Conservation (phyloP, 148 eudicot genomes). For the Cornus kousa region DNA sequence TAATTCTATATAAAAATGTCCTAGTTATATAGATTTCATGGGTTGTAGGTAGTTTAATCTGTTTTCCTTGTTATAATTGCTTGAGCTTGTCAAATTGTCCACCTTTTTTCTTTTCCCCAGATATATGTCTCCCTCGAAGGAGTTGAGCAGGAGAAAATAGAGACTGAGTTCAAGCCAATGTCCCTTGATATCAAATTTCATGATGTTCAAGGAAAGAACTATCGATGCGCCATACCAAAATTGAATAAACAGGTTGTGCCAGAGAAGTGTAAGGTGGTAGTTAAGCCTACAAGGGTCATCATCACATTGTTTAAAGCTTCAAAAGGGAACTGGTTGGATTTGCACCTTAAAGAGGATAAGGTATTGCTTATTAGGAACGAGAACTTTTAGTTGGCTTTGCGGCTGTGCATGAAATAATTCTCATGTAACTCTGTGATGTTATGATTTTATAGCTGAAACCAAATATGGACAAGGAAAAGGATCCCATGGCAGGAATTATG, state of each 20-base stretch:
- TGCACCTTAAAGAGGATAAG: slow-evolving; percentile 88
- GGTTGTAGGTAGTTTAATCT: background rate
- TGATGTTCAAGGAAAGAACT: slow-evolving; percentile 87
- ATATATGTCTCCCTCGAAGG: slow-evolving; percentile 77
- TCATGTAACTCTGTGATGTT: background rate
- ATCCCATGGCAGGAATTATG: slow-evolving; percentile 98
- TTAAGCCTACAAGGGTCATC: slow-evolving; percentile 79
- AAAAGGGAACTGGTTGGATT: slow-evolving; percentile 76
- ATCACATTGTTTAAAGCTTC: slow-evolving; percentile 67
- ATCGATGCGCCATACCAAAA: slow-evolving; percentile 72
- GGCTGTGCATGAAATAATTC: too few species aligned
- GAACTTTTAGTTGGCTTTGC: background rate
- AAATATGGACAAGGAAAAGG: slow-evolving; percentile 64
- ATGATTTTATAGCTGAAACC: slow-evolving; percentile 58
- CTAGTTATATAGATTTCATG: background rate
- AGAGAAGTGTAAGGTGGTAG: slow-evolving; percentile 67
- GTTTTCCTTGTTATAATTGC: background rate
- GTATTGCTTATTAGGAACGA: slow-evolving; percentile 24
- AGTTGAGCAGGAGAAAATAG: slow-evolving; percentile 70
- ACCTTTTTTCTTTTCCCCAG: slow-evolving; percentile 29
- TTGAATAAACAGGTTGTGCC: slow-evolving; percentile 71
- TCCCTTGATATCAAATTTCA: slow-evolving; percentile 72
- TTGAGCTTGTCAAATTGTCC: background rate
- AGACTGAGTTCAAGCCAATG: slow-evolving; percentile 48
- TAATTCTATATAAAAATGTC: background rate